Evolutionary conservation across 257 asterid species (phyloP).

Genomic region (Plantago elongata): DNA sequence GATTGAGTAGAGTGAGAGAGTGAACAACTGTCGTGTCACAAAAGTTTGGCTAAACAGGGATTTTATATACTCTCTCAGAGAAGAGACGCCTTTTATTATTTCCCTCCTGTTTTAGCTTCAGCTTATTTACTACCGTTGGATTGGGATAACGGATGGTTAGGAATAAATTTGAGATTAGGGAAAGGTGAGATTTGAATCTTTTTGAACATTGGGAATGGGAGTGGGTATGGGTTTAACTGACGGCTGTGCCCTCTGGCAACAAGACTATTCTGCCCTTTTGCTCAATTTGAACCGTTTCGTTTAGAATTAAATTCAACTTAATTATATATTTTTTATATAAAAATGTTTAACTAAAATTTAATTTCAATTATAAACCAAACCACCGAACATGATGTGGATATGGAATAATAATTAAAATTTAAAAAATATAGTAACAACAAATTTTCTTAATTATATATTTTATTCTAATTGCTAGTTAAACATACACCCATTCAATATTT

Average conservation of each 20-base stretch:
- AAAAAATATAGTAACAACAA: no score
- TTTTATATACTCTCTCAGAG: no score
- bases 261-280: not conserved
- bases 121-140: conserved; percentile 28
- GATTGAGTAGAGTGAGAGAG: conserved; percentile 19
- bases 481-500: no score
- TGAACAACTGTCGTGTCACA: conserved; percentile 19
- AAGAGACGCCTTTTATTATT: conserved; percentile 39
- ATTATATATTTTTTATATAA: no score
- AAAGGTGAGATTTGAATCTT: not conserved
- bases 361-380: no score
- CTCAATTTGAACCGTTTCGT: no score
- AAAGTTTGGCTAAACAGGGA: conserved; percentile 19
- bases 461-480: no score
- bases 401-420: no score
- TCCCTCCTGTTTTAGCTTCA: conserved; percentile 40
- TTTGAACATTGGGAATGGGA: not conserved
- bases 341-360: no score
- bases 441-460: no score
- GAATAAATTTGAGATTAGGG: conserved; percentile 21
- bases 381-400: no score
- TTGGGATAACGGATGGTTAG: conserved; percentile 21
- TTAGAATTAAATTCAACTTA: no score
- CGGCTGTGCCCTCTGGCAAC: not conserved
- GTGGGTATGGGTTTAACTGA: not conserved